A percentile compares a stretch with the other conserved stretches of the same genome.
Evolutionary conservation across 2,329 filamentous ascomycete species (phyloP).

Genomic region (Chaetomium olivaceum): DNA sequence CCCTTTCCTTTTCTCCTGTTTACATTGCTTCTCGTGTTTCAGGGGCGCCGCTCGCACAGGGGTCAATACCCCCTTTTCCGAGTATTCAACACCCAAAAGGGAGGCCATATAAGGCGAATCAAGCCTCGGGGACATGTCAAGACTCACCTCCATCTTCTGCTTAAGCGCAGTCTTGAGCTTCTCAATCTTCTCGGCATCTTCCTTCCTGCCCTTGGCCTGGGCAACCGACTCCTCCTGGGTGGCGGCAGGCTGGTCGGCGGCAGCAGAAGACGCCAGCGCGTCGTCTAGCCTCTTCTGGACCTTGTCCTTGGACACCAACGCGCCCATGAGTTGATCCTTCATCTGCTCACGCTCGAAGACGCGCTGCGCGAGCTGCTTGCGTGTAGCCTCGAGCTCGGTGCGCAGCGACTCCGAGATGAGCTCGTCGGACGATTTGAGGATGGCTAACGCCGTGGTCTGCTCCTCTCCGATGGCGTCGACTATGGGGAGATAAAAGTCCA

Average conservation of each 20-base stretch:
- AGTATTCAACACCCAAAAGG: neutral
- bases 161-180: slow-evolving; percentile 57
- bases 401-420: slow-evolving; percentile 60
- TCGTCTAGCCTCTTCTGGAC: slow-evolving; percentile 57
- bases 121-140: slow-evolving; percentile 22
- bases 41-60: neutral
- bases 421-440: slow-evolving; percentile 60
- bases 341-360: slow-evolving; percentile 57
- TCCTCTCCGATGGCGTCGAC: slow-evolving; percentile 57
- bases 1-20: neutral
- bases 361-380: slow-evolving; percentile 52
- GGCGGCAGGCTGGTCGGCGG: slow-evolving; percentile 38
- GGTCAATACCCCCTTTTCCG: neutral
- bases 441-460: slow-evolving; percentile 55
- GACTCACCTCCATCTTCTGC: slow-evolving; percentile 61
- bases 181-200: slow-evolving; percentile 51
- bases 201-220: slow-evolving; percentile 47
- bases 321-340: slow-evolving; percentile 60
- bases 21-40: no score
- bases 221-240: slow-evolving; percentile 34
- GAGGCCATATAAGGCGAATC: slow-evolving; percentile 21
- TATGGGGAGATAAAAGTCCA: slow-evolving; percentile 31
- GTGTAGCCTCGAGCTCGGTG: slow-evolving; percentile 57
- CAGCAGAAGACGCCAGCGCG: slow-evolving; percentile 34
- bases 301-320: slow-evolving; percentile 61